Evolutionary conservation across 23 red algal species (phyloP).

Genomic region (Agarophyton chilense): DNA sequence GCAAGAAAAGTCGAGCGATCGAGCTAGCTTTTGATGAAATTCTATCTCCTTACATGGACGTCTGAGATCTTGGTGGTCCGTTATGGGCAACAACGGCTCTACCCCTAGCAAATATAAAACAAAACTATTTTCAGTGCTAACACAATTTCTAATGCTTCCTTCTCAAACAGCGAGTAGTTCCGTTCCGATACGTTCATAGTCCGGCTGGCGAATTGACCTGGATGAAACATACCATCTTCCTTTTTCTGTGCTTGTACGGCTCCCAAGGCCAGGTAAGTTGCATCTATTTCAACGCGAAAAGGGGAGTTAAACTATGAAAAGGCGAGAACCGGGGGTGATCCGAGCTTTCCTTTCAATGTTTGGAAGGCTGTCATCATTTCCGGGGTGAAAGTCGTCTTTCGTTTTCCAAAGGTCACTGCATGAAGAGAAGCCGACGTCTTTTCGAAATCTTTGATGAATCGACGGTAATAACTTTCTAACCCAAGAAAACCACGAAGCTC

Average conservation of each 20-base stretch:
- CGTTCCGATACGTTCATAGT: too few species aligned
- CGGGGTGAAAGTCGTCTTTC: neutral
- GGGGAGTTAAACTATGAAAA: neutral
- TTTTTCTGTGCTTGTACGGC: constrained; percentile 8
- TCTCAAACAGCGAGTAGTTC: neutral
- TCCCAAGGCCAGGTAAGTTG: neutral
- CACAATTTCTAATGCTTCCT: neutral
- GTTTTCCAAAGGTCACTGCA: neutral
- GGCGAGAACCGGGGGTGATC: neutral
- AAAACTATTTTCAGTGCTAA: constrained; percentile 15
- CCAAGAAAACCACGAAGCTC: too few species aligned
- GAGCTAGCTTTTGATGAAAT: neutral
- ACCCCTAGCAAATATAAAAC: neutral
- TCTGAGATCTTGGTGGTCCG: neutral
- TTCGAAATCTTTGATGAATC: neutral
- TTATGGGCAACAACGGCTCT: neutral
- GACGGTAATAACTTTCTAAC: neutral
- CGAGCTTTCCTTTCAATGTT: neutral
- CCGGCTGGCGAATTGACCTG: neutral
- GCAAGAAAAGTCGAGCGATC: neutral
- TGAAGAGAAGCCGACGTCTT: neutral
- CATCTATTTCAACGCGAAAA: neutral
- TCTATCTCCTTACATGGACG: neutral
- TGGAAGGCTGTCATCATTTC: neutral
- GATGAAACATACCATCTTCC: neutral